These are phyloP conservation scores for Phytopythium kandeliae DNA, from an alignment of 352 stramenopile genomes.

Conservation along the genomic window DNA sequence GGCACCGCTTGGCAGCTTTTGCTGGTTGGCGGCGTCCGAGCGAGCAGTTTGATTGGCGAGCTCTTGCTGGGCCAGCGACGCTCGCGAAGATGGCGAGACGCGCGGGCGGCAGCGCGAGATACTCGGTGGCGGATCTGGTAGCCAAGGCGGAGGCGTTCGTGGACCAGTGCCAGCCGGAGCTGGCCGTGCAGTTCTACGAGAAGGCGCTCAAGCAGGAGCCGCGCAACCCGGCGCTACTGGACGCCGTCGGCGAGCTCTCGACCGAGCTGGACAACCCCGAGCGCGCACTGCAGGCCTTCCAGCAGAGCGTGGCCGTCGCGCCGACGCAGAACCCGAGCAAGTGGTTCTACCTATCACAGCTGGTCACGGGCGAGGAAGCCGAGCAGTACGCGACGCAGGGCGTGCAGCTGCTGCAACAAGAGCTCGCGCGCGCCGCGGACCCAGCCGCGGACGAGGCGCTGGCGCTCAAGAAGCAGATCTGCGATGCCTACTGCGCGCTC, in stretches of 20 bases:
- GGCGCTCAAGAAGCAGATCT: slow-evolving; percentile 89
- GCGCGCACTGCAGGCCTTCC: slow-evolving; percentile 64
- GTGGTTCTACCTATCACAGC: slow-evolving; percentile 83
- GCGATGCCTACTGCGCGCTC: slow-evolving; percentile 91
- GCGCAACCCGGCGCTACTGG: slow-evolving; percentile 59
- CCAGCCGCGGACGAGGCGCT: slow-evolving; percentile 35
- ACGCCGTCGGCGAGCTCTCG: slow-evolving; percentile 73
- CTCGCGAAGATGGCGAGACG: slow-evolving; percentile 13
- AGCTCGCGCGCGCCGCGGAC: slow-evolving; percentile 34
- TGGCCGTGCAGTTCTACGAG: slow-evolving; percentile 83
- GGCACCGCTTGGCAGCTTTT: background rate
- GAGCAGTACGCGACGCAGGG: slow-evolving; percentile 65
- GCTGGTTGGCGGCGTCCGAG: background rate
- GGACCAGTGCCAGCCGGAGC: slow-evolving; percentile 79
- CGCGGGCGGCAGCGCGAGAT: slow-evolving; percentile 20
- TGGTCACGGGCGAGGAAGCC: slow-evolving; percentile 67
- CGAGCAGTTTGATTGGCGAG: background rate
- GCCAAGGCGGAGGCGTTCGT: slow-evolving; percentile 80
- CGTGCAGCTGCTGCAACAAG: slow-evolving; percentile 56
- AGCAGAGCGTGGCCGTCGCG: slow-evolving; percentile 58
- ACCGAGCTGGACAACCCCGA: slow-evolving; percentile 81
- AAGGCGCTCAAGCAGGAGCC: slow-evolving; percentile 69
- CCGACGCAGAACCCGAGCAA: slow-evolving; percentile 74
- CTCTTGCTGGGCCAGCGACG: background rate
- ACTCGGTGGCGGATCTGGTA: slow-evolving; percentile 64